A percentile compares a stretch with the other conserved stretches of the same genome.
Evolutionary conservation across 352 stramenopile species (phyloP).

Genomic region (Peronospora farinosa): DNA sequence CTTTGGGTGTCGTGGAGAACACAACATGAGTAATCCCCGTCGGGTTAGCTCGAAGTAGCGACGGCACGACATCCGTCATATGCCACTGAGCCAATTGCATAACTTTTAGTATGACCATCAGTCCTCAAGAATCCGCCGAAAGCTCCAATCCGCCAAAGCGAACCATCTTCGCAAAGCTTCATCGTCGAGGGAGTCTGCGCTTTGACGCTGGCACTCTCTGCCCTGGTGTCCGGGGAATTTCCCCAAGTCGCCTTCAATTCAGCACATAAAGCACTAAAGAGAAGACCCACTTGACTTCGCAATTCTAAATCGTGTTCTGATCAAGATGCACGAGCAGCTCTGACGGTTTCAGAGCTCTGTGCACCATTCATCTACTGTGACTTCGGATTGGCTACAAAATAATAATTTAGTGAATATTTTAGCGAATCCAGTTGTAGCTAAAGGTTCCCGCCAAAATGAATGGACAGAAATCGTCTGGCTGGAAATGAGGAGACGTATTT

Average conservation of each 20-base stretch:
- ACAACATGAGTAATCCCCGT: constrained; percentile 90
- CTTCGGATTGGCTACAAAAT: constrained; percentile 3
- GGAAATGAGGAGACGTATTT: too few relatives aligned
- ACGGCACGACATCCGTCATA: constrained; percentile 52
- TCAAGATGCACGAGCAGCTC: not conserved
- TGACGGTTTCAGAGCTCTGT: not conserved
- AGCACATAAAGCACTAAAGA: constrained; percentile 10
- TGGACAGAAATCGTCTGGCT: too few relatives aligned
- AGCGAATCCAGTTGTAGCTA: constrained; percentile 10
- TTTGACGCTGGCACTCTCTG: constrained; percentile 82
- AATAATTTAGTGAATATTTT: not conserved
- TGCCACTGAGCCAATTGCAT: constrained; percentile 86
- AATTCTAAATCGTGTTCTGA: constrained; percentile 91
- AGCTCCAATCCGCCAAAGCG: constrained; percentile 19
- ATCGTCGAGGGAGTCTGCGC: constrained; percentile 65
- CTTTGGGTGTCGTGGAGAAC: constrained; percentile 82
- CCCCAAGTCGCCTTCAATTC: constrained; percentile 57
- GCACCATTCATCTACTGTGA: constrained; percentile 19
- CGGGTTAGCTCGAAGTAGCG: constrained; percentile 80
- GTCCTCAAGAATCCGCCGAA: constrained; percentile 57
- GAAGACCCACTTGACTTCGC: constrained; percentile 76
- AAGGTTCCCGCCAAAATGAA: not conserved
- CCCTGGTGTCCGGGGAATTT: constrained; percentile 88
- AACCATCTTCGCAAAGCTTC: constrained; percentile 59
- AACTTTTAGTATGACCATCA: constrained; percentile 90